Conservation (phyloP, 495 filamentous ascomycete species). For the Stereocaulon alpinum region DNA sequence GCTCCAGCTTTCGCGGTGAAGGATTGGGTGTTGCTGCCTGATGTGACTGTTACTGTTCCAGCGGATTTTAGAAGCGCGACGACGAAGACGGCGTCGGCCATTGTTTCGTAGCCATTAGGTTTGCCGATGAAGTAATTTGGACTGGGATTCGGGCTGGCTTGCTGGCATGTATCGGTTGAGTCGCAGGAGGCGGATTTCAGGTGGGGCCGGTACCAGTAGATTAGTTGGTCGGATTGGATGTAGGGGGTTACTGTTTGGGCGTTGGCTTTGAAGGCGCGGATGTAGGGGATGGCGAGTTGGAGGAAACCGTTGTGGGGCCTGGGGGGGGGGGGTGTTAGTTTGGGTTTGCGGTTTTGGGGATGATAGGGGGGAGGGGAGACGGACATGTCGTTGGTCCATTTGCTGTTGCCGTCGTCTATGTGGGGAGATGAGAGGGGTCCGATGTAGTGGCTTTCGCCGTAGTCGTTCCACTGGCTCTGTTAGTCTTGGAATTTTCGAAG, state of each 20-base stretch:
- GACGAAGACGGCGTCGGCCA: conserved; percentile 48
- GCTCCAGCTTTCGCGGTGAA: conserved; percentile 45
- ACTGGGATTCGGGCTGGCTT: conserved; percentile 31
- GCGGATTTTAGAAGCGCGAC: conserved; percentile 42
- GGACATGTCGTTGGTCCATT: conserved; percentile 56
- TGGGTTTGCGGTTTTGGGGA: no score
- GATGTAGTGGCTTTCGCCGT: conserved; percentile 67
- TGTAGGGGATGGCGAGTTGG: conserved; percentile 51
- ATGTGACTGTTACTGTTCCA: conserved; percentile 38
- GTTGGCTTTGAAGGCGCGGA: conserved; percentile 46
- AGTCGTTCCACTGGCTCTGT: conserved; percentile 58
- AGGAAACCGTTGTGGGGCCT: conserved; percentile 48
- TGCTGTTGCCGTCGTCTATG: conserved; percentile 47
- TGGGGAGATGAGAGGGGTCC: conserved; percentile 45
- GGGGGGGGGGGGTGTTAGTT: conserved; percentile 27
- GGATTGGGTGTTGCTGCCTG: conserved; percentile 35
- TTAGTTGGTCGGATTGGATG: conserved; percentile 39
- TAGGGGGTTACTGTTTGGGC: conserved; percentile 24
- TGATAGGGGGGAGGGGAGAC: no score
- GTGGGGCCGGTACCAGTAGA: conserved; percentile 54
- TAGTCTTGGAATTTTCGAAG: conserved; percentile 14
- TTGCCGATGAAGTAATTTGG: conserved; percentile 48
- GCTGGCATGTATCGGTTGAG: conserved; percentile 44
- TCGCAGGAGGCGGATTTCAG: conserved; percentile 28
- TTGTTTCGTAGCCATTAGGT: conserved; percentile 43